Percentiles rank a stretch among this genome's conserved stretches.
Conservation (phyloP, 1,284 basidiomycete species). For the Melampsora larici-populina region DNA sequence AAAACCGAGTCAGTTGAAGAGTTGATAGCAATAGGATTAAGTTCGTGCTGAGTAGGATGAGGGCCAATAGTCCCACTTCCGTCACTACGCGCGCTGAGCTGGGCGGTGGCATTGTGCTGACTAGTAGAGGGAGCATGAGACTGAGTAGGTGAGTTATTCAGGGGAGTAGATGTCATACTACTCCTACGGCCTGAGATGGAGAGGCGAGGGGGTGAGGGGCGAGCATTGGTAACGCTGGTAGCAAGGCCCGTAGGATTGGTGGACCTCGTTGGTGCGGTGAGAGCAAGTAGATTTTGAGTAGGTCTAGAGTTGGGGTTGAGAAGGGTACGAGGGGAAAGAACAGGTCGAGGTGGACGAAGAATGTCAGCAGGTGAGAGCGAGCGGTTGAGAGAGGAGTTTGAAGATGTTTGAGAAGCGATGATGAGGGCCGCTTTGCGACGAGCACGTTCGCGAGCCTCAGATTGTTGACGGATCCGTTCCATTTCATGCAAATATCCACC, state of each 20-base stretch:
- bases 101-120: neutral
- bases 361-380: slow-evolving; percentile 20
- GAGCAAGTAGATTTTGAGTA: slow-evolving; percentile 34
- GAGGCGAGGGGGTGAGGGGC: slow-evolving; percentile 25
- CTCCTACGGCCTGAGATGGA: neutral
- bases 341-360: slow-evolving; percentile 32
- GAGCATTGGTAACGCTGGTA: slow-evolving; percentile 32
- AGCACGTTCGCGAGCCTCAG: slow-evolving; percentile 43
- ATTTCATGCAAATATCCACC: slow-evolving; percentile 67
- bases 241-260: slow-evolving; percentile 41
- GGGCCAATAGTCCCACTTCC: neutral
- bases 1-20: slow-evolving; percentile 17
- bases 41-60: neutral
- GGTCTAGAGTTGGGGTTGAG: slow-evolving; percentile 36
- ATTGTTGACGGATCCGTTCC: slow-evolving; percentile 53
- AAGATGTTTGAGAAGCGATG: slow-evolving; percentile 51
- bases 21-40: slow-evolving; percentile 10
- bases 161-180: neutral
- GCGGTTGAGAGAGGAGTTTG: slow-evolving; percentile 19
- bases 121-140: neutral
- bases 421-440: slow-evolving; percentile 15
- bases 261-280: neutral
- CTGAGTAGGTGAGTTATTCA: neutral
- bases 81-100: neutral
- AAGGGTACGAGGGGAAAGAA: slow-evolving; percentile 41